These are phyloP conservation scores for Boletus sensibilis DNA, from an alignment of 768 basidiomycete species.

Conservation along the genomic window DNA sequence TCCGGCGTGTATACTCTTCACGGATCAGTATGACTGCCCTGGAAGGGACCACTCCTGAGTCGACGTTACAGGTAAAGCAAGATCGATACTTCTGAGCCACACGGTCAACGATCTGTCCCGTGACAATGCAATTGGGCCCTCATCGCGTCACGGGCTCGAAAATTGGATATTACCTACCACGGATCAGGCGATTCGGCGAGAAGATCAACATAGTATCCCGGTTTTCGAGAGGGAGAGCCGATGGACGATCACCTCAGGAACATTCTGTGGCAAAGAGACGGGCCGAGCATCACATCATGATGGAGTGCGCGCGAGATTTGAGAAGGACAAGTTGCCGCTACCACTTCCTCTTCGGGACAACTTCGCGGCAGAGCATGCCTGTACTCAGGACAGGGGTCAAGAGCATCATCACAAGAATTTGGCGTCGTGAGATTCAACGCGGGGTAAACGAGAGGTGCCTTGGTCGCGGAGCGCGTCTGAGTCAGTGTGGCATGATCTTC, in stretches of 20 bases:
- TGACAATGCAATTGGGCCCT: not conserved
- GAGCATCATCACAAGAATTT: not conserved
- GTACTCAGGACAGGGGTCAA: not conserved
- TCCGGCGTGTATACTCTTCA: not conserved
- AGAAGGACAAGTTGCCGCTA: constrained; percentile 1
- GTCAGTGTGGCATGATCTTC: not conserved
- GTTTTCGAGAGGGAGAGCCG: not conserved
- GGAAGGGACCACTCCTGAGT: not conserved
- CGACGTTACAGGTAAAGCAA: not conserved
- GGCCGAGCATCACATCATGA: not conserved
- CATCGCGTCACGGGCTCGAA: not conserved
- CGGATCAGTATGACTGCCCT: not conserved
- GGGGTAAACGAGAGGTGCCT: constrained; percentile 1
- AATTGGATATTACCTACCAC: not conserved
- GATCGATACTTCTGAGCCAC: not conserved
- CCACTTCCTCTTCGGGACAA: constrained; percentile 9
- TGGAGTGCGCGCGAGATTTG: not conserved
- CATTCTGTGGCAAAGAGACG: not conserved
- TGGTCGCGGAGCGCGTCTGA: not conserved
- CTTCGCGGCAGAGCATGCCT: constrained; percentile 11
- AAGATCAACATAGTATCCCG: not conserved
- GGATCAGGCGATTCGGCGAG: not conserved
- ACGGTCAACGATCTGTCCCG: not conserved
- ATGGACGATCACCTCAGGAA: constrained; percentile 11
- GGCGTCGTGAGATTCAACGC: not conserved